Base-by-base conservation (phyloP, 257 asterid genomes). In the Apocynum venetum region DNA sequence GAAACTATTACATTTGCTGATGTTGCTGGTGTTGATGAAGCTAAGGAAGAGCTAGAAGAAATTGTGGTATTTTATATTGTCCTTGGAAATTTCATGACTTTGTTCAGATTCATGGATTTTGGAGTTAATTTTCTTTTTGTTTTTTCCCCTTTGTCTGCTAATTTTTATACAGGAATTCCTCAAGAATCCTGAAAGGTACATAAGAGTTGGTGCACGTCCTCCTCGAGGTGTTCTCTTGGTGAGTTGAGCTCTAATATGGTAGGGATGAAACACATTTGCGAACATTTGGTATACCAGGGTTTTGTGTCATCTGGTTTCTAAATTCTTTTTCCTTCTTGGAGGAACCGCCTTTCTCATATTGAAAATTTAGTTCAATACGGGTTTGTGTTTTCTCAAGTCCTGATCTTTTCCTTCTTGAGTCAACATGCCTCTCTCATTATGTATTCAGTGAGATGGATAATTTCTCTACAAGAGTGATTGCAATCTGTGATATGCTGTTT, bases 1-100 rank as follows among this genome's bases (percentile, higher is more conserved):
- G 98, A 93, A 84, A 77, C 85, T 76, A 40, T 96, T 77, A 88
- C 91, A 41, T 96, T 96, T 92, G 91, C 97, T 74, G 98, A 96
- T 82, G 98, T 96, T 87, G 99, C 99, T 74, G 99, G 99, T 75
- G 97, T 96, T 86, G 99, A 96, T 57, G 99, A 96, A 94, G 97
- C 99, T 72, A 96, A 93, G 88, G 99, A 96, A 88, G 99, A 96
- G 89, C 86, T 96, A 43, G 99, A 93, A 89, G 99, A 96, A 79
- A 96, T 96, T 76, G 98, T 96, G 97, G 99, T 93, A 89, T 78
- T 83, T 80, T 73, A 76, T 64, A 75, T 56, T 43, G 63, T 68
- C 77, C 80, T 69, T 74, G 67, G 75, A 64, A 76, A 55, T 76
- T 72, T 77, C n/a, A 38, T 61, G 57, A 72, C 46, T 52, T 51